Percentiles rank a stretch among this genome's conserved stretches.
phyloP scores from a whole-genome alignment of 2,329 filamentous ascomycete species.

The Metarhizium anisopliae region DNA sequence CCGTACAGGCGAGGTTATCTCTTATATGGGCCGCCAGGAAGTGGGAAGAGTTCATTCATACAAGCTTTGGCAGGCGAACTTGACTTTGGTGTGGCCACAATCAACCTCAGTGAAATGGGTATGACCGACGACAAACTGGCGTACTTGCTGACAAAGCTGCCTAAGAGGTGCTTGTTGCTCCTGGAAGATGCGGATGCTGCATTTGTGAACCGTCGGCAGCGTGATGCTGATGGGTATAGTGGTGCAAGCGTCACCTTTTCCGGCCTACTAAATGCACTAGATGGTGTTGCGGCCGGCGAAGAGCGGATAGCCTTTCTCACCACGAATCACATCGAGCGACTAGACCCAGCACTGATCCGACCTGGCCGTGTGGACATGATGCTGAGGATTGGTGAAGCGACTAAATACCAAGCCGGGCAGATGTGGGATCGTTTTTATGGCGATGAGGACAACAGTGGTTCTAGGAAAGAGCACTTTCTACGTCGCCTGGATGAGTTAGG shows the following conservation, averaged over 20 bases:
- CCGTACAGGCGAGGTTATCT: constrained; percentile 87
- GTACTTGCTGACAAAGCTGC: constrained; percentile 76
- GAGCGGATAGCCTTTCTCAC: constrained; percentile 91
- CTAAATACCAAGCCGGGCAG: constrained; percentile 69
- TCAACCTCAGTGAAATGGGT: constrained; percentile 83
- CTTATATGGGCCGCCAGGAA: constrained; percentile 81
- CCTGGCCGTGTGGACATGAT: constrained; percentile 94
- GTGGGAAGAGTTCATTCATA: constrained; percentile 92
- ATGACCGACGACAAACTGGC: constrained; percentile 85
- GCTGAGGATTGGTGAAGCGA: constrained; percentile 80
- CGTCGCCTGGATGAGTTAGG: constrained; percentile 58
- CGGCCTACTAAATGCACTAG: constrained; percentile 73
- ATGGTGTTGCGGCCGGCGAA: constrained; percentile 90
- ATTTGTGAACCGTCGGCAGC: constrained; percentile 70
- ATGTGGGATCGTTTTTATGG: constrained; percentile 97
- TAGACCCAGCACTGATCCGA: constrained; percentile 82
- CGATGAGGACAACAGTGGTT: constrained; percentile 59
- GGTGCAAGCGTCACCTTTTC: constrained; percentile 92
- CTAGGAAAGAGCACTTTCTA: constrained; percentile 61
- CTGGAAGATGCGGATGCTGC: constrained; percentile 90
- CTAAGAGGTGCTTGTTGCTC: constrained; percentile 70
- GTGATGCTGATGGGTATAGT: constrained; percentile 72
- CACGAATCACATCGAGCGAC: constrained; percentile 83
- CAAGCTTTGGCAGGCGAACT: constrained; percentile 88
- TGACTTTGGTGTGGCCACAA: constrained; percentile 85